A percentile compares a stretch with the other conserved stretches of the same genome.
These are phyloP conservation scores for Phytophthora citricola DNA, from an alignment of 352 stramenopile species.

Conservation along the genomic window DNA sequence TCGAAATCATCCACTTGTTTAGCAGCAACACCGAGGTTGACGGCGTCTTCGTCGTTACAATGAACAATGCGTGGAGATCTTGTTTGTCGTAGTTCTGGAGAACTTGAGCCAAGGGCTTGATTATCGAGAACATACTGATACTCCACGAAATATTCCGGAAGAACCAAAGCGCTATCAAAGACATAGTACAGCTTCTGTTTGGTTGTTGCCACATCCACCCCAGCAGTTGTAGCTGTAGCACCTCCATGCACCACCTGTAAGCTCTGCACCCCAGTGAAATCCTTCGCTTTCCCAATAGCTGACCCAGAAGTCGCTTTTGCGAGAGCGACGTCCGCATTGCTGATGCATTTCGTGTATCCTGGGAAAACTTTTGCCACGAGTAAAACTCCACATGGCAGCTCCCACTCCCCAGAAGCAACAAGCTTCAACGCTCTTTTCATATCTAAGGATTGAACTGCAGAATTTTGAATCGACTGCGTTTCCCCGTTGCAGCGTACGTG, in stretches of 20 bases:
- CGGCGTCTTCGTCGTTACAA: constrained; percentile 34
- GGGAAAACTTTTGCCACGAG: constrained; percentile 89
- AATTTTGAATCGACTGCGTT: background rate
- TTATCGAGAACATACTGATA: constrained; percentile 66
- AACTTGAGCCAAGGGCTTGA: constrained; percentile 5
- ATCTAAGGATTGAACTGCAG: constrained; percentile 14
- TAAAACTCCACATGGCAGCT: constrained; percentile 54
- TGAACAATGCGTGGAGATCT: constrained; percentile 19
- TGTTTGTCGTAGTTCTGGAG: background rate
- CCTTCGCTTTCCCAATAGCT: constrained; percentile 25
- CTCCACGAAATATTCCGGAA: constrained; percentile 90
- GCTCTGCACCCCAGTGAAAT: constrained; percentile 60
- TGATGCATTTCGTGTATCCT: constrained; percentile 62
- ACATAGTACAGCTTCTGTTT: constrained; percentile 81
- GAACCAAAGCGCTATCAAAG: constrained; percentile 78
- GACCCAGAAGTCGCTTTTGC: constrained; percentile 20
- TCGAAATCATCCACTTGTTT: constrained; percentile 65
- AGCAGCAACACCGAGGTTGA: constrained; percentile 38
- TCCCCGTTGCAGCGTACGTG: constrained; percentile 15
- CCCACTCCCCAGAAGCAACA: constrained; percentile 48
- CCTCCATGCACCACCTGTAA: constrained; percentile 52
- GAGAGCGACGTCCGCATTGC: constrained; percentile 28
- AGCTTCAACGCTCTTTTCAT: constrained; percentile 56
- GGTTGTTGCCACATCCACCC: constrained; percentile 19
- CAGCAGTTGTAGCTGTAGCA: constrained; percentile 12